Evolutionary conservation across 2,329 filamentous ascomycete species (phyloP), one percentile per base, ranked within the genome.

Genomic region (Elsinoe ampelina): DNA sequence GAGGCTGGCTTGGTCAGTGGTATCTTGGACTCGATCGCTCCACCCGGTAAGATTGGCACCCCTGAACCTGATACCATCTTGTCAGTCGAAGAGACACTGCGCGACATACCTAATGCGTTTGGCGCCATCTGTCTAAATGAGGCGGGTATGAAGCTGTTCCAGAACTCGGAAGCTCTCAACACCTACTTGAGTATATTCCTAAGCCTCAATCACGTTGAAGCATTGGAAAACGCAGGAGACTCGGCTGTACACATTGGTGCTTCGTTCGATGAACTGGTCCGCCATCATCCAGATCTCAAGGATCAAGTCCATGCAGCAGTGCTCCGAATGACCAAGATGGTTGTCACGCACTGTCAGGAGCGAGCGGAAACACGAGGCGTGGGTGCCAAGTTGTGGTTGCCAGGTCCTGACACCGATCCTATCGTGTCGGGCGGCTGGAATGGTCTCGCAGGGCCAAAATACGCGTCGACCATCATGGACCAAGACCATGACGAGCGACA

Each of bases 161-260:
- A 89, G 58, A 80, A 83, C 0, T 96, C 91, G 0, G 79, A 83
- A 58, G 91, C 89, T 1, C 78, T 98, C 43, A 85, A 91, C 57
- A 87, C 83, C 63, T 97, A 91, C 68, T 86, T 98, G 62, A 89
- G 96, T 68, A 89, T 97, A n/a, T 98, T 98, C 62, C 89, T 96
- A 70, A 97, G 89, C 62, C 84, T 90, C 2, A 80, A 83, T 13
- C 95, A 99, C 71, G 83, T 98, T 58, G 88, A 87, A 63, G 86
- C 85, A 61, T 84, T 98, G 78, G 83, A 88, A 60, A 76, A 77
- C 36, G 92, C 95, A 62, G 75, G 80, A 4, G 83, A 85, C 35
- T 77, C 95, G 58, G 80, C 91, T 8, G 80, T 80, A 30, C 81
- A 83, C 38, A 80, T 98, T 51, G 93, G 93, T 10, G 81, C 81